Percentiles rank a stretch among this genome's conserved stretches.
phyloP scores from a whole-genome alignment of 1,284 basidiomycete species.

The Sanghuangporus weigelae region DNA sequence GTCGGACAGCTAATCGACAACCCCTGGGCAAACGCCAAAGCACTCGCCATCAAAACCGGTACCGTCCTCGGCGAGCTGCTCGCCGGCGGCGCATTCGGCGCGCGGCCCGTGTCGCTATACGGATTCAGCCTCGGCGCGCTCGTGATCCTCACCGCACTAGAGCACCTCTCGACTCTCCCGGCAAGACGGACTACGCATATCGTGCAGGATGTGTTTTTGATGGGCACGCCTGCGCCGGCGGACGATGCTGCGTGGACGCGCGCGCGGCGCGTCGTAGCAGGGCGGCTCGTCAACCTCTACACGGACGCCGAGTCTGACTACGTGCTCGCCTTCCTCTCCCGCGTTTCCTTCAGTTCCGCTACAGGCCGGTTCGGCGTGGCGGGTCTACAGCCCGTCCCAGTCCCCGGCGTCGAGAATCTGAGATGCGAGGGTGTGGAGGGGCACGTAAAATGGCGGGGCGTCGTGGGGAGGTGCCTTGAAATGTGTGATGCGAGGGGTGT shows the following conservation, averaged over 20 bases:
- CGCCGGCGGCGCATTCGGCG: slow-evolving; percentile 48
- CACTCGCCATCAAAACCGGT: slow-evolving; percentile 50
- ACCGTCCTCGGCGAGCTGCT: slow-evolving; percentile 49
- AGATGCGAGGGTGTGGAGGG: slow-evolving; percentile 48
- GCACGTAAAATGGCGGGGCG: slow-evolving; percentile 49
- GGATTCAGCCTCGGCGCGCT: slow-evolving; percentile 54
- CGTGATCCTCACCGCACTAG: slow-evolving; percentile 48
- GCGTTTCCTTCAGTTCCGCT: slow-evolving; percentile 39
- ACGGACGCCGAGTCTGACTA: slow-evolving; percentile 55
- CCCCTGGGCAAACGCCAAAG: slow-evolving; percentile 53
- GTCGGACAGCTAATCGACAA: slow-evolving; percentile 55
- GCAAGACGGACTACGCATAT: slow-evolving; percentile 41
- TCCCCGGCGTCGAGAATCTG: slow-evolving; percentile 69
- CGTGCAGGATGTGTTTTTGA: slow-evolving; percentile 72
- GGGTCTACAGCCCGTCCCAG: slow-evolving; percentile 57
- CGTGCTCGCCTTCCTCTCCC: slow-evolving; percentile 68
- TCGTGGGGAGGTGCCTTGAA: slow-evolving; percentile 43
- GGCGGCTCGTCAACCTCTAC: slow-evolving; percentile 70
- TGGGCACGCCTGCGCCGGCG: slow-evolving; percentile 62
- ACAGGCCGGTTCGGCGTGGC: slow-evolving; percentile 64
- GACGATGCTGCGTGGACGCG: slow-evolving; percentile 54
- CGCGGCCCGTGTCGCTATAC: slow-evolving; percentile 48
- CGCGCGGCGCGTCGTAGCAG: slow-evolving; percentile 59
- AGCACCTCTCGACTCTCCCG: slow-evolving; percentile 33
- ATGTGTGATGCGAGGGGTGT: slow-evolving; percentile 38